Conservation (phyloP, 2,329 filamentous ascomycete genomes). For the Aspergillus neotritici region DNA sequence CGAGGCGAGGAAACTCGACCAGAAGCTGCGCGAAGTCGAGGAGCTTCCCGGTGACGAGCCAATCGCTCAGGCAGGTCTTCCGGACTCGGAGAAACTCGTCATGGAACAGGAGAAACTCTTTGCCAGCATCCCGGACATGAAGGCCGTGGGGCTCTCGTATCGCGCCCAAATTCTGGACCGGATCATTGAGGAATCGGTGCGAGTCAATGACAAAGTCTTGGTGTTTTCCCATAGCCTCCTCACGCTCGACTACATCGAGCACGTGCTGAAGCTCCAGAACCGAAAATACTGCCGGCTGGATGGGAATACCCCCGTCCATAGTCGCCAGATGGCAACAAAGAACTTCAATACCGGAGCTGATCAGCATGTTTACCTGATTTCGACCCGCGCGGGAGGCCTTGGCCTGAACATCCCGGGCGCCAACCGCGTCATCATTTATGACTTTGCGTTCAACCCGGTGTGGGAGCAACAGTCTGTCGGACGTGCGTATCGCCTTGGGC, state of each 20-base stretch:
- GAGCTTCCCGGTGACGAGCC: conserved; percentile 19
- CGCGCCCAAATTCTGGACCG: conserved; percentile 62
- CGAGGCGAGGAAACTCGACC: conserved; percentile 11
- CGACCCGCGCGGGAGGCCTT: conserved; percentile 72
- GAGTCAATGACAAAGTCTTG: conserved; percentile 65
- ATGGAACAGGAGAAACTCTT: conserved; percentile 30
- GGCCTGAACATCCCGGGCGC: conserved; percentile 80
- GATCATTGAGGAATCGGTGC: conserved; percentile 62
- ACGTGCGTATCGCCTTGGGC: conserved; percentile 77
- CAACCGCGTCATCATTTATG: conserved; percentile 80
- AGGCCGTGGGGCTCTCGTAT: conserved; percentile 54
- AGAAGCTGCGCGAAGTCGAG: conserved; percentile 13
- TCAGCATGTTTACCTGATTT: conserved; percentile 65
- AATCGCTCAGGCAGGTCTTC: conserved; percentile 37
- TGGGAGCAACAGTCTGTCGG: conserved; percentile 84
- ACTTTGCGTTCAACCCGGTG: conserved; percentile 74
- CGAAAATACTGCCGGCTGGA: conserved; percentile 59
- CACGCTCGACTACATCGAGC: conserved; percentile 64
- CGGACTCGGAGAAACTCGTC: conserved; percentile 25
- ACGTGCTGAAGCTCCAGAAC: conserved; percentile 47
- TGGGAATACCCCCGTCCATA: conserved; percentile 53
- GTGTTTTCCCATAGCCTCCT: conserved; percentile 71
- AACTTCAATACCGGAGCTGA: conserved; percentile 59
- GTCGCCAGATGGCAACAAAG: conserved; percentile 60
- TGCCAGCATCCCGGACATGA: conserved; percentile 26